Conservation (phyloP, 2,329 filamentous ascomycete genomes). For the Penicillium sp. region DNA sequence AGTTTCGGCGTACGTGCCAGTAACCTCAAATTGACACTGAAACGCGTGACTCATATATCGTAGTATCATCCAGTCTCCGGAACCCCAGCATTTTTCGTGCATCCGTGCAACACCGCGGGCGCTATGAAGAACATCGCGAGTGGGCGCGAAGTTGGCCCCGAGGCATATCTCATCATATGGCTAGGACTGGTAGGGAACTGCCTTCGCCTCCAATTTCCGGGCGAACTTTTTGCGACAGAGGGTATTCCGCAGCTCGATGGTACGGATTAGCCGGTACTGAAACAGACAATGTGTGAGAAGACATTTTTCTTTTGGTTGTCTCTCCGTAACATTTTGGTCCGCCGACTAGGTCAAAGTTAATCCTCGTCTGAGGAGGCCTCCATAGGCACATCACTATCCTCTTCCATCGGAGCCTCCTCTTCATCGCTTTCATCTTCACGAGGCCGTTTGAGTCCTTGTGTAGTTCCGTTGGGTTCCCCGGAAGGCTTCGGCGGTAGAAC, state of each 20-base stretch:
- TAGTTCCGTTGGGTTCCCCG: conserved; percentile 50
- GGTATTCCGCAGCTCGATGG: conserved; percentile 28
- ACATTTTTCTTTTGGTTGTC: conserved; percentile 9
- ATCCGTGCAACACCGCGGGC: conserved; percentile 87
- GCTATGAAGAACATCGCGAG: conserved; percentile 70
- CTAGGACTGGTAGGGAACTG: conserved; percentile 82
- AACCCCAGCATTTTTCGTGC: conserved; percentile 83
- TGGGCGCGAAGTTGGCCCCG: conserved; percentile 42
- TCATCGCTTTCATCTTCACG: conserved; percentile 68
- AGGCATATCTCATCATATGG: conserved; percentile 85
- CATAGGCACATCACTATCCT: conserved; percentile 72
- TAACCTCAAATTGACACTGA: conserved; percentile 24
- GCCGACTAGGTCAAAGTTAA: conserved; percentile 37
- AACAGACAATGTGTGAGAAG: conserved; percentile 19
- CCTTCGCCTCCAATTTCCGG: conserved; percentile 78
- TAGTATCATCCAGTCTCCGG: conserved; percentile 84
- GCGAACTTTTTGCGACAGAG: conserved; percentile 58
- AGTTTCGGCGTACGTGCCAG: conserved; percentile 71
- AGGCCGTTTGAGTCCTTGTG: conserved; percentile 66
- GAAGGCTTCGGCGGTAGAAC: conserved; percentile 57
- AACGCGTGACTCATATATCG: conserved; percentile 42
- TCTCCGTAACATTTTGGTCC: background rate
- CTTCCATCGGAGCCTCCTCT: conserved; percentile 63
- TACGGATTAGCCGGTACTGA: conserved; percentile 22
- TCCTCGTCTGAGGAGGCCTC: conserved; percentile 77